These are phyloP conservation scores for Cardamine resedifolia DNA, from an alignment of 345 rosid species.

Conservation along the genomic window DNA sequence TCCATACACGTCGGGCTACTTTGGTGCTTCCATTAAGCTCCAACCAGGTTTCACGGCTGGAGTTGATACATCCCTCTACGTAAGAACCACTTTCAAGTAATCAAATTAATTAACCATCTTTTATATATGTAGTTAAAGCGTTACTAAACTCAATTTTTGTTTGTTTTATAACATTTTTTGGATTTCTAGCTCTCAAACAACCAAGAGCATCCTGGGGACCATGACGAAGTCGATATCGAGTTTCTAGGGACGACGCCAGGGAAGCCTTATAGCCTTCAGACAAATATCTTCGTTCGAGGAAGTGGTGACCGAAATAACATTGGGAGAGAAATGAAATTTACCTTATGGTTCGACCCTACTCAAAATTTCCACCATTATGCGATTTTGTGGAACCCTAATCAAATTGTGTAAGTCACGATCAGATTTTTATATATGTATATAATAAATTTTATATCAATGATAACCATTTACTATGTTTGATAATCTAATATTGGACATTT, in stretches of 20 bases:
- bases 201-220: conserved; percentile 76
- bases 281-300: conserved; percentile 86
- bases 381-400: conserved; percentile 59
- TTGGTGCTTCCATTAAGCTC: conserved; percentile 79
- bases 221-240: conserved; percentile 88
- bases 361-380: conserved; percentile 78
- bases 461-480: not conserved
- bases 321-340: conserved; percentile 78
- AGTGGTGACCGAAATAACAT: conserved; percentile 77
- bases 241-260: conserved; percentile 77
- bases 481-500: not conserved
- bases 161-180: conserved; percentile 4
- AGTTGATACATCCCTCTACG: conserved; percentile 79
- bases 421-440: not conserved
- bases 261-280: conserved; percentile 80
- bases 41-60: conserved; percentile 96
- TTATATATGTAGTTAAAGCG: not conserved
- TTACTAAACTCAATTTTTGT: not conserved
- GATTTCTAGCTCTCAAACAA: conserved; percentile 74
- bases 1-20: conserved; percentile 72
- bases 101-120: not conserved
- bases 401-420: conserved; percentile 62
- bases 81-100: conserved; percentile 30
- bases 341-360: conserved; percentile 94
- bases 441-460: not conserved